phyloP scores from a whole-genome alignment of 306 rosid species.

The Herpetospermum pedunculosum region DNA sequence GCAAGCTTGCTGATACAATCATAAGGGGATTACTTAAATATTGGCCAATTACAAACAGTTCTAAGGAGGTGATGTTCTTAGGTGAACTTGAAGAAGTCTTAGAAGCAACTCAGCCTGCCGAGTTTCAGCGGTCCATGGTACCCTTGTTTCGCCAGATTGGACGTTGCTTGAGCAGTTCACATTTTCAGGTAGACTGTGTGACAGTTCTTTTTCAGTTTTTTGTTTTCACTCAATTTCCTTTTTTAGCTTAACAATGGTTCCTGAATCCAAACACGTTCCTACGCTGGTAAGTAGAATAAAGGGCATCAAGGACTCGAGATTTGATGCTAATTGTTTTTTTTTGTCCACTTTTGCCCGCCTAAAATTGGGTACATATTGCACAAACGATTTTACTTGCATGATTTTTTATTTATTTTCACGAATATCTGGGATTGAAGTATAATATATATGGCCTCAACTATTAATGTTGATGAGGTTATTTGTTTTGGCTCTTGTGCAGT shows the following conservation, averaged over 20 bases:
- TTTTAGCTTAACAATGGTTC: not conserved
- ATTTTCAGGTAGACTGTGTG: slow-evolving; percentile 72
- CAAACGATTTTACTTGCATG: not conserved
- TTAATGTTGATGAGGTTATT: not conserved
- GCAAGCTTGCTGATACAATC: slow-evolving; percentile 96
- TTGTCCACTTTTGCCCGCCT: not conserved
- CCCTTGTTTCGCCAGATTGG: slow-evolving; percentile 74
- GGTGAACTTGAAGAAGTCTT: slow-evolving; percentile 96
- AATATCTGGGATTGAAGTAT: not conserved
- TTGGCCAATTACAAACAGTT: slow-evolving; percentile 94
- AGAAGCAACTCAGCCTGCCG: slow-evolving; percentile 91
- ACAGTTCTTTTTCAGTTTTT: slow-evolving; percentile 2
- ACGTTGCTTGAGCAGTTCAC: slow-evolving; percentile 86
- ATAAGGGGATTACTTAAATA: slow-evolving; percentile 81
- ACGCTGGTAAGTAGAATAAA: not conserved
- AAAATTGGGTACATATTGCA: not conserved
- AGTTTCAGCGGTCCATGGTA: slow-evolving; percentile 86
- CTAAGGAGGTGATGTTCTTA: slow-evolving; percentile 97
- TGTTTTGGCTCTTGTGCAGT: not conserved
- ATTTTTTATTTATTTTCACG: not conserved
- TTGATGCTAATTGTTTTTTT: not conserved
- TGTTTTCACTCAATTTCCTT: slow-evolving; percentile 11
- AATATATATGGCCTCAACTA: not conserved
- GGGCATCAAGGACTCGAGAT: not conserved
- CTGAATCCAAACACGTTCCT: not conserved